phyloP scores from a whole-genome alignment of 176 grass and related monocot species.

The Carex parvula region DNA sequence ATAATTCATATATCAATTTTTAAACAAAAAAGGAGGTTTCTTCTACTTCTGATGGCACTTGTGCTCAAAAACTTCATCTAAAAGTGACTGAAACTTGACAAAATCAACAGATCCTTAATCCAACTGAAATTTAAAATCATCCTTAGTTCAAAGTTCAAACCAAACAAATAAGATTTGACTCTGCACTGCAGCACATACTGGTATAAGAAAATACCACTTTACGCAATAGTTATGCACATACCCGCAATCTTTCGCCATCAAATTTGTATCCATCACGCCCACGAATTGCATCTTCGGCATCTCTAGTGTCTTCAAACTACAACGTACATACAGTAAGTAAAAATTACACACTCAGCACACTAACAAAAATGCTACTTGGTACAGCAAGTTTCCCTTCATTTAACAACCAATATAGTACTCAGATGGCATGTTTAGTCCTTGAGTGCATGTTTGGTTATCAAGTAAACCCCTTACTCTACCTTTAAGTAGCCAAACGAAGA shows the following conservation, averaged over 20 bases:
- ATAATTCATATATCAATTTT: neutral
- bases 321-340: constrained; percentile 16
- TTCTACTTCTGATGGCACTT: neutral
- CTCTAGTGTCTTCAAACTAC: constrained; percentile 79
- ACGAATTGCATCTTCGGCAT: constrained; percentile 95
- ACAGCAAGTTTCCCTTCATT: neutral
- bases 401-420: neutral
- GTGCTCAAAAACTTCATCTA: neutral
- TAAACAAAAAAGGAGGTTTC: neutral
- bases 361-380: neutral
- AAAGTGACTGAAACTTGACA: neutral
- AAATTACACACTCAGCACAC: neutral
- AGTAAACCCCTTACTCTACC: too few species aligned
- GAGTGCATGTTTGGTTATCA: too few species aligned
- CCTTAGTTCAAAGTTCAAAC: neutral
- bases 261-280: constrained; percentile 92
- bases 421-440: neutral
- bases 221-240: constrained; percentile 25
- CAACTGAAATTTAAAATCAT: neutral
- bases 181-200: neutral
- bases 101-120: neutral
- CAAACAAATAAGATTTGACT: neutral
- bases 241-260: constrained; percentile 65
- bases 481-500: too few species aligned
- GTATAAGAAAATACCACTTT: neutral